Base-by-base conservation (phyloP, 1,284 basidiomycete species). In the Porphyrellus sp. region DNA sequence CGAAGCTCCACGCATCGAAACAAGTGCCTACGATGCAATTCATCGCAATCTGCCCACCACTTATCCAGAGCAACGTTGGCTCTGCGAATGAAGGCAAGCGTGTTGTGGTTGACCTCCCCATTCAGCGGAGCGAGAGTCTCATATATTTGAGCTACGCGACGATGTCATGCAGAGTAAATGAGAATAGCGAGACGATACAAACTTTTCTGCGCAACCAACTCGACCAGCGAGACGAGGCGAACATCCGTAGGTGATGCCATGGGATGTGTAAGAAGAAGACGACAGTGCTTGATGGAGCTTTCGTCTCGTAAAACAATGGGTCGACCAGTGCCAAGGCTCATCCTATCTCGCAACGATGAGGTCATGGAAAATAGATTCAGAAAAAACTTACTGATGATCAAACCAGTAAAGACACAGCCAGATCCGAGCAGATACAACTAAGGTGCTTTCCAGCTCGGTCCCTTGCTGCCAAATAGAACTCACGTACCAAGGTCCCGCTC, bases 331-430 rank as follows among this genome's bases (percentile, higher is more conserved):
- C 92, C 93, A 47, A 95, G 74, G 69, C 89, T 92, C 83, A 93
- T 90, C 68, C 91, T 93, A n/a, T 48, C 33, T 28, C 27, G 58
- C 51, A 59, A 46, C 30, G 47, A 67, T 55, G 61, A 57, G 64
- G 54, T 50, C 46, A 46, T 34, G 51, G 35, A 52, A 33, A 52
- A 47, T 46, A 47, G 49, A 25, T 28, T 28, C 21, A 30, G 30
- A 31, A 52, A 38, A 57, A 39, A 76, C 86, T 54, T 60, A 90
- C 88, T 91, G 89, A 72, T 91, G 91, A 72, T 93, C 91, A 63
- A 93, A 92, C 86, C 91, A 91, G 69, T 95, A 96, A 35, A 94
- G 79, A 68, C 92, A 94, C 55, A 96, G 77, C 94, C 93, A 97
- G 54, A 96, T 93, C 45, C 94, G 79, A 1, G 92, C 90, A 56